phyloP scores from a whole-genome alignment of 768 basidiomycete genomes.

The Lentinula edodes region DNA sequence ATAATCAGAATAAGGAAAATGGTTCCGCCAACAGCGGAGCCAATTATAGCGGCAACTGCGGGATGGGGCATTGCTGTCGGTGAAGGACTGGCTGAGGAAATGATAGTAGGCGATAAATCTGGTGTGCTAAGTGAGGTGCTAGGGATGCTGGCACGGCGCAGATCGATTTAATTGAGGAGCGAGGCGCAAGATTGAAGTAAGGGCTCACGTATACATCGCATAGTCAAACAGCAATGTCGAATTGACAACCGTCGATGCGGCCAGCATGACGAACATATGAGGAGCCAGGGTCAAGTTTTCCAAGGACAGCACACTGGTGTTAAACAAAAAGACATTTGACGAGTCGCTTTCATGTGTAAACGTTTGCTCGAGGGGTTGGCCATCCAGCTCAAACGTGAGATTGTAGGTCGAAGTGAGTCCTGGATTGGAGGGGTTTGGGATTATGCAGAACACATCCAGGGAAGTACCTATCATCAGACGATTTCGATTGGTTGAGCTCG shows the following conservation, averaged over 20 bases:
- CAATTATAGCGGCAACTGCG: neutral
- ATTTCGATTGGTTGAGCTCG: neutral
- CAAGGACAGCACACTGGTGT: neutral
- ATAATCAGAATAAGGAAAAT: neutral
- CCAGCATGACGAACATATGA: neutral
- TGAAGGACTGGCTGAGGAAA: neutral
- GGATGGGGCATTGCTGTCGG: neutral
- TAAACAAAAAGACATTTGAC: neutral
- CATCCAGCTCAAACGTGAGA: constrained; percentile 2
- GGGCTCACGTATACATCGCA: constrained; percentile 5
- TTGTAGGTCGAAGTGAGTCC: constrained; percentile 4
- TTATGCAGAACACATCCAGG: constrained; percentile 4
- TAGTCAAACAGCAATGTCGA: constrained; percentile 7
- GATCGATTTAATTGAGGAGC: neutral
- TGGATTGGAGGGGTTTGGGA: constrained; percentile 8
- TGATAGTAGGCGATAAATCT: neutral
- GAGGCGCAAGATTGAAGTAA: neutral
- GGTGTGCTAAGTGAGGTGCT: neutral
- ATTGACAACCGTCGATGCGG: neutral
- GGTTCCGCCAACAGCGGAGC: neutral
- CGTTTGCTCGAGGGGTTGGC: neutral
- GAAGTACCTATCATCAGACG: neutral
- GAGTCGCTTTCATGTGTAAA: neutral
- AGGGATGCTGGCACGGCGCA: neutral
- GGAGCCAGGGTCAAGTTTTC: neutral